Percentiles rank a stretch among this genome's conserved stretches.
Evolutionary conservation across 2,329 filamentous ascomycete species (phyloP).

Genomic region (Didymella pomorum): DNA sequence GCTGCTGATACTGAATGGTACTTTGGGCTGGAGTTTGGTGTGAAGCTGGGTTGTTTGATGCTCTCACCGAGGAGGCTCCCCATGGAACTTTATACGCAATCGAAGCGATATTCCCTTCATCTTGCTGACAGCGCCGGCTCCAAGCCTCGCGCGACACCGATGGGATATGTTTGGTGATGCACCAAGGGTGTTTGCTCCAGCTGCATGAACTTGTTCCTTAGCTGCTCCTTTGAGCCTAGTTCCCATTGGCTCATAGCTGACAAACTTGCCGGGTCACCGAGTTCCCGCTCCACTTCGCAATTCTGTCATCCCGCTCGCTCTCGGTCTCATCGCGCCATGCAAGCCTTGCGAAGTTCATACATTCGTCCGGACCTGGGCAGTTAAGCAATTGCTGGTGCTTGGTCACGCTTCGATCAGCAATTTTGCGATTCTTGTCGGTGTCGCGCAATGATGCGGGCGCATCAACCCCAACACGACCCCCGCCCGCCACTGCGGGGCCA

Average conservation of each 20-base stretch:
- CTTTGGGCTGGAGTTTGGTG: not conserved
- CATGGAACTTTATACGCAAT: slow-evolving; percentile 4
- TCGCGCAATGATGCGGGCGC: not conserved
- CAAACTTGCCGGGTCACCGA: slow-evolving; percentile 9
- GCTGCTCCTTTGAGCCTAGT: slow-evolving; percentile 1
- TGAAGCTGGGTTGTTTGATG: slow-evolving; percentile 3
- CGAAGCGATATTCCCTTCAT: not conserved
- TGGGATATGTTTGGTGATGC: not conserved
- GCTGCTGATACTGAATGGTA: not conserved
- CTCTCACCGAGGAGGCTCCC: not conserved
- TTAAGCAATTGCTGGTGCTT: not conserved
- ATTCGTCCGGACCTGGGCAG: not conserved
- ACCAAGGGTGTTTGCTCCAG: not conserved
- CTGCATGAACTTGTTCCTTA: not conserved
- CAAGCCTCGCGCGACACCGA: not conserved
- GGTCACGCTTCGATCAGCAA: not conserved
- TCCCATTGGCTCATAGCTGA: slow-evolving; percentile 1
- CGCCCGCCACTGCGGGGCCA: not conserved
- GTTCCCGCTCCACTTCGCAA: not conserved
- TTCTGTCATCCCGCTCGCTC: slow-evolving; percentile 10
- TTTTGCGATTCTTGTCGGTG: too few species aligned
- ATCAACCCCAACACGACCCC: not conserved
- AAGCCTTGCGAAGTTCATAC: not conserved
- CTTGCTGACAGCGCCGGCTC: slow-evolving; percentile 7
- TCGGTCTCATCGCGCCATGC: not conserved